phyloP scores from a whole-genome alignment of 768 basidiomycete genomes.

The Suillus brevipes region DNA sequence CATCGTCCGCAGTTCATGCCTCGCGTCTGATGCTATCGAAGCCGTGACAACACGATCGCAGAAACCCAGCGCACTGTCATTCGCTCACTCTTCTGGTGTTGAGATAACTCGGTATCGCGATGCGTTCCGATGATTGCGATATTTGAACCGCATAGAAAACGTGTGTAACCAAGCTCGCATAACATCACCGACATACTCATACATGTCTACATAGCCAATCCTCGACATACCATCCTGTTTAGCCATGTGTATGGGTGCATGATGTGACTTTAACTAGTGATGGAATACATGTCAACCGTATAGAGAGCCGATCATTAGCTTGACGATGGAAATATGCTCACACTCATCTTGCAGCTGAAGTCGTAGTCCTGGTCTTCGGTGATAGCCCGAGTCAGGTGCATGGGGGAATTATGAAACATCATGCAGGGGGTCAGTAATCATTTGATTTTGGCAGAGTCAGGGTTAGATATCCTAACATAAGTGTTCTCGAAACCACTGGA shows the following conservation, averaged over 20 bases:
- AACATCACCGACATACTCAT: background rate
- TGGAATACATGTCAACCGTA: background rate
- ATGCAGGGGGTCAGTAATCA: too few relatives aligned
- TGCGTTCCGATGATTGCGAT: background rate
- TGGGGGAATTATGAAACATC: too few relatives aligned
- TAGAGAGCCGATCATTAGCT: background rate
- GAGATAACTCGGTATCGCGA: conserved; percentile 48
- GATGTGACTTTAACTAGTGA: background rate
- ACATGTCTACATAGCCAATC: background rate
- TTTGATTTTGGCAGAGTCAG: too few relatives aligned
- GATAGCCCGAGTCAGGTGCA: too few relatives aligned
- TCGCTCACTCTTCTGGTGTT: conserved; percentile 63
- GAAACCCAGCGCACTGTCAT: conserved; percentile 73
- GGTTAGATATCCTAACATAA: too few relatives aligned
- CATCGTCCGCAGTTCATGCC: conserved; percentile 42
- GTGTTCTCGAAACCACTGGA: too few relatives aligned
- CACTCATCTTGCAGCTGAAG: conserved; percentile 91
- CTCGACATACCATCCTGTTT: background rate
- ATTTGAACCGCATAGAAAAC: background rate
- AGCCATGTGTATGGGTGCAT: background rate
- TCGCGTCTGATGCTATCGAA: conserved; percentile 33
- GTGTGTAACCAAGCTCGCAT: background rate
- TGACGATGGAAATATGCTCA: too few relatives aligned
- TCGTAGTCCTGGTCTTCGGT: conserved; percentile 56
- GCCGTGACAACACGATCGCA: conserved; percentile 54